Evolutionary conservation across 2,329 filamentous ascomycete genomes (phyloP), one percentile per base, ranked within the genome.

Genomic region (Shiraia bambusicola): DNA sequence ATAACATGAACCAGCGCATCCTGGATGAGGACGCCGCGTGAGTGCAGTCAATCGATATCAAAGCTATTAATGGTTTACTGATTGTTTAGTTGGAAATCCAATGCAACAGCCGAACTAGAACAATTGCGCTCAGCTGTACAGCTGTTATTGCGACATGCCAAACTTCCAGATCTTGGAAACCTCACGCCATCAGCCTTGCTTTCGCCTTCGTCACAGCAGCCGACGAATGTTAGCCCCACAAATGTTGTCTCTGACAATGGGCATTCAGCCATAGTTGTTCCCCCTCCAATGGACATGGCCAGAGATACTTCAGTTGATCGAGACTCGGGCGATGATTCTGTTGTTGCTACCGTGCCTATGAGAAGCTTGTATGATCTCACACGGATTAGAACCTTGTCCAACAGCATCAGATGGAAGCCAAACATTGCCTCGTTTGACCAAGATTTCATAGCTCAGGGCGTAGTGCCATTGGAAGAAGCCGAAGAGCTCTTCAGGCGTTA

Each of bases 1-100:
- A 83, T 51, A 67, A 66, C 38, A 51, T 62, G 34, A 58, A 62
- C 34, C 62, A 67, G 37, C 58, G 54, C 22, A 53, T 66, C 28
- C 42, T 61, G 24, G 61, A 65, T 17, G 63, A 65, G 47, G 63
- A 66, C 39, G 55, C 55, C 13, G 44, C 57, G 61, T 66, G 46
- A 51, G 56, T 58, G 4, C 2, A 34, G 6, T 32, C 13, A 22
- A 16, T 24, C 9, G 4, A 10, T 3, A 12, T 30, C 42, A 34
- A 29, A 34, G n/a, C n/a, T n/a, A n/a, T n/a, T n/a, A n/a, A n/a
- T n/a, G n/a, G n/a, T n/a, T n/a, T 24, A 5, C 9, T 14, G 13
- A 6, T 35, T 52, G 13, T 17, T 1, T 34, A 65, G 63, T 19
- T 65, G 62, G 61, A 66, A 66, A 52, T 49, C 58, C 28, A 60